These are phyloP conservation scores for Pulveroboletus ridleyi DNA, from an alignment of 1,284 basidiomycete species.

Conservation along the genomic window DNA sequence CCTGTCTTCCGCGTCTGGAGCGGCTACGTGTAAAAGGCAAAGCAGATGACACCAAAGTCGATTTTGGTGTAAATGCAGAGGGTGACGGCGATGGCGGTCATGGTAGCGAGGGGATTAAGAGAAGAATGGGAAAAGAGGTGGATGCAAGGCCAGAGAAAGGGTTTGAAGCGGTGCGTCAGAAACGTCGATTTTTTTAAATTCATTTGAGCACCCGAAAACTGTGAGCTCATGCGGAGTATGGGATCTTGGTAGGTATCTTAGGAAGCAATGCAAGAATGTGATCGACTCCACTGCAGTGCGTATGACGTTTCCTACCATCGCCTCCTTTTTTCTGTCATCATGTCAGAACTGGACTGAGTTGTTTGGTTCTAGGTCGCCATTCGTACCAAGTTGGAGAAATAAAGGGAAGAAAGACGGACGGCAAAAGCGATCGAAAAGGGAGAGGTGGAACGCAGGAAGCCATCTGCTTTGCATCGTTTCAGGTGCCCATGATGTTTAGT, in stretches of 20 bases:
- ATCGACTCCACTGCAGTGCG: constrained; percentile 86
- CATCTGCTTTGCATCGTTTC: constrained; percentile 76
- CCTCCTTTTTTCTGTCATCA: neutral
- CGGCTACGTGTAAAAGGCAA: constrained; percentile 75
- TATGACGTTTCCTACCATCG: constrained; percentile 21
- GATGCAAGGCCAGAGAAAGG: constrained; percentile 88
- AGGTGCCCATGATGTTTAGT: constrained; percentile 34
- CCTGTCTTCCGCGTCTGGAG: constrained; percentile 77
- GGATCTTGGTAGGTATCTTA: constrained; percentile 56
- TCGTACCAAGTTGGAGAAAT: constrained; percentile 70
- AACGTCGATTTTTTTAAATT: neutral
- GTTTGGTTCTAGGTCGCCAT: constrained; percentile 59
- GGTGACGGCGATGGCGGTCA: constrained; percentile 44
- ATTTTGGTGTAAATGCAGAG: constrained; percentile 40
- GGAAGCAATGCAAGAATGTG: constrained; percentile 93
- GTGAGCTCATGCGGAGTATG: neutral
- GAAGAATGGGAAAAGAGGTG: constrained; percentile 78
- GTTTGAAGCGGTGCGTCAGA: constrained; percentile 70
- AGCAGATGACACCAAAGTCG: constrained; percentile 70
- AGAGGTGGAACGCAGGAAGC: constrained; percentile 47
- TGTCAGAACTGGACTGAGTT: neutral
- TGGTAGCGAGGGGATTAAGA: constrained; percentile 39
- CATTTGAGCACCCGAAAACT: too few relatives aligned
- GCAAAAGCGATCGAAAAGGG: constrained; percentile 51
- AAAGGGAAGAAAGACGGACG: constrained; percentile 57